Conservation (phyloP, 2,329 filamentous ascomycete species). For the Sporothrix variecibatus region DNA sequence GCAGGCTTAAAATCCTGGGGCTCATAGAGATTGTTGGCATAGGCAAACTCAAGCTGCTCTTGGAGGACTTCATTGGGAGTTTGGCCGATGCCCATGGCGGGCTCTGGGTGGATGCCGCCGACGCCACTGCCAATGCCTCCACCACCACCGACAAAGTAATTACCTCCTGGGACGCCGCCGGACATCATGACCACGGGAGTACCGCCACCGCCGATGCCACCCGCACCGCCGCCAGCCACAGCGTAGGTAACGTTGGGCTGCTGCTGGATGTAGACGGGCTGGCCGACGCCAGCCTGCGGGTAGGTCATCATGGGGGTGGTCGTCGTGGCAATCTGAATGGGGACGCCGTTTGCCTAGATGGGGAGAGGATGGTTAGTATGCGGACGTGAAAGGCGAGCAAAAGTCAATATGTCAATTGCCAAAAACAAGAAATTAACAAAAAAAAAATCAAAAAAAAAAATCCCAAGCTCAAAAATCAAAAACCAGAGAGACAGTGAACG, state of each 20-base stretch:
- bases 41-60: constrained; percentile 52
- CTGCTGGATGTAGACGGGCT: constrained; percentile 25
- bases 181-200: constrained; percentile 37
- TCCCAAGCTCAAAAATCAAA: neutral
- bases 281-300: constrained; percentile 21
- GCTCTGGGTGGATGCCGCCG: constrained; percentile 44
- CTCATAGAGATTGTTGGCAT: constrained; percentile 53
- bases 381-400: neutral
- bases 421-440: neutral
- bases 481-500: neutral
- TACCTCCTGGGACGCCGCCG: constrained; percentile 24
- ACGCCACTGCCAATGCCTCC: constrained; percentile 23
- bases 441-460: neutral
- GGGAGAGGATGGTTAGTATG: neutral
- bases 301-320: constrained; percentile 29
- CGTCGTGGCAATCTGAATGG: constrained; percentile 27
- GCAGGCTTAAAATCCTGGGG: constrained; percentile 65
- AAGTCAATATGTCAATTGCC: neutral
- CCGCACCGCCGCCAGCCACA: constrained; percentile 24
- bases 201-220: constrained; percentile 28
- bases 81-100: constrained; percentile 53
- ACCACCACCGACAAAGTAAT: constrained; percentile 42
- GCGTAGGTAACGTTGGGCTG: constrained; percentile 25
- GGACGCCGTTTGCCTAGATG: neutral
- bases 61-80: constrained; percentile 51